These are phyloP conservation scores for Vitis rupestris DNA, from an alignment of 164 flowering plant genomes.

Conservation along the genomic window DNA sequence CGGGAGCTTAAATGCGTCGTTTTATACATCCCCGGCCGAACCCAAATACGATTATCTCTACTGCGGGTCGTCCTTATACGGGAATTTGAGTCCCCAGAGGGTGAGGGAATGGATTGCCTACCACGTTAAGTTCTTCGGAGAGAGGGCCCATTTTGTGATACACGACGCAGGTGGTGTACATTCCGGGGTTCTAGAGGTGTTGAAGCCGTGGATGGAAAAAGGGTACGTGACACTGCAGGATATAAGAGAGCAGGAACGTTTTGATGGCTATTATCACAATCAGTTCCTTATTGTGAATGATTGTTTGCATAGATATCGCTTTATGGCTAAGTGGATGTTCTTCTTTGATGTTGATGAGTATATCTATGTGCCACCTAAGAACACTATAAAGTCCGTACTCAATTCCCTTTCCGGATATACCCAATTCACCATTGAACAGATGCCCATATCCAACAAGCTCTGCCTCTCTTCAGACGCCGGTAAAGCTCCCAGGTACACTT, in stretches of 20 bases:
- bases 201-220: conserved; percentile 90
- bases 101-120: conserved; percentile 92
- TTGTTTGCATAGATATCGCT: conserved; percentile 78
- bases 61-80: conserved; percentile 85
- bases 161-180: conserved; percentile 96
- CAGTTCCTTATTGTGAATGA: conserved; percentile 94
- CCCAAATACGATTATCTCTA: conserved; percentile 72
- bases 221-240: conserved; percentile 92
- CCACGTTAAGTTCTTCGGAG: conserved; percentile 75
- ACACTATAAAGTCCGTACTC: conserved; percentile 50
- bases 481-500: conserved; percentile 46
- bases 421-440: conserved; percentile 88
- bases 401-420: conserved; percentile 48
- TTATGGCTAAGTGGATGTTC: conserved; percentile 86
- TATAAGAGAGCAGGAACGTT: conserved; percentile 75
- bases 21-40: conserved; percentile 17
- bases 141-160: conserved; percentile 72
- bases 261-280: conserved; percentile 94
- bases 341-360: conserved; percentile 96
- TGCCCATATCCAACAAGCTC: conserved; percentile 78
- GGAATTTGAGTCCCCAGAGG: conserved; percentile 78
- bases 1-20: conserved; percentile 30
- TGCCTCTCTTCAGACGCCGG: conserved; percentile 54
- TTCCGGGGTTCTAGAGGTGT: conserved; percentile 67
- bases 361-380: conserved; percentile 64